A percentile compares a stretch with the other conserved stretches of the same genome.
Evolutionary conservation across 1,284 basidiomycete genomes (phyloP).

Genomic region (Rhodotorula sp.): DNA sequence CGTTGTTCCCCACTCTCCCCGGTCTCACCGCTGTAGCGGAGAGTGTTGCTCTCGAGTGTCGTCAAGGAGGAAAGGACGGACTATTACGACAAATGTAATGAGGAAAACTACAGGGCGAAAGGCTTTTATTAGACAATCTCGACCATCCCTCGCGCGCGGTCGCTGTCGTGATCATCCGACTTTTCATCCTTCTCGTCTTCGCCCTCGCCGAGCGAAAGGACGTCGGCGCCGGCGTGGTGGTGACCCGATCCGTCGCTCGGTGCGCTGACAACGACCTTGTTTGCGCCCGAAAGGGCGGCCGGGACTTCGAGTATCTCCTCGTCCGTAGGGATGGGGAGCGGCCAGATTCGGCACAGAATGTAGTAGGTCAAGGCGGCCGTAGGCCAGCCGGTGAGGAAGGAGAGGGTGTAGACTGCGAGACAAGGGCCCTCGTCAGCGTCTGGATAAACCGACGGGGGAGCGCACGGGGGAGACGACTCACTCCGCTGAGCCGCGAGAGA

Average conservation of each 20-base stretch:
- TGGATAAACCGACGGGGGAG: conserved; percentile 37
- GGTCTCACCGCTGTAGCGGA: too few relatives aligned
- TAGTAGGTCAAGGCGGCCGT: conserved; percentile 66
- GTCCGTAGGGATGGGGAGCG: conserved; percentile 16
- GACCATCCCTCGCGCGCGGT: neutral
- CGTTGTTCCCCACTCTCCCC: too few relatives aligned
- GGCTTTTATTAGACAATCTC: neutral
- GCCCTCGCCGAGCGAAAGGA: neutral
- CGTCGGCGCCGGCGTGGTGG: conserved; percentile 2
- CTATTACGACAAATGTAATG: neutral
- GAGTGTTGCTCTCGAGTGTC: too few relatives aligned
- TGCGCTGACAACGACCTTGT: neutral
- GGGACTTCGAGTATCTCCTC: conserved; percentile 15
- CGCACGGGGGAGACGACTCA: conserved; percentile 47
- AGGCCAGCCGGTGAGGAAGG: conserved; percentile 58
- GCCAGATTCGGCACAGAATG: conserved; percentile 53
- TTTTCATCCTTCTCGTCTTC: conserved; percentile 5
- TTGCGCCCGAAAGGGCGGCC: neutral
- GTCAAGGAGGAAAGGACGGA: too few relatives aligned
- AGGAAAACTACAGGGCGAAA: neutral
- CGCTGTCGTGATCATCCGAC: neutral
- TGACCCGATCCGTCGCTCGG: neutral
- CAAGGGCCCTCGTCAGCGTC: neutral
- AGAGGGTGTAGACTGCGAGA: conserved; percentile 30
- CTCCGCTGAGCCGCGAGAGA: conserved; percentile 64